Percentiles rank a stretch among this genome's conserved stretches.
Evolutionary conservation across 306 rosid species (phyloP).

Genomic region (Cucurbita ficifolia): DNA sequence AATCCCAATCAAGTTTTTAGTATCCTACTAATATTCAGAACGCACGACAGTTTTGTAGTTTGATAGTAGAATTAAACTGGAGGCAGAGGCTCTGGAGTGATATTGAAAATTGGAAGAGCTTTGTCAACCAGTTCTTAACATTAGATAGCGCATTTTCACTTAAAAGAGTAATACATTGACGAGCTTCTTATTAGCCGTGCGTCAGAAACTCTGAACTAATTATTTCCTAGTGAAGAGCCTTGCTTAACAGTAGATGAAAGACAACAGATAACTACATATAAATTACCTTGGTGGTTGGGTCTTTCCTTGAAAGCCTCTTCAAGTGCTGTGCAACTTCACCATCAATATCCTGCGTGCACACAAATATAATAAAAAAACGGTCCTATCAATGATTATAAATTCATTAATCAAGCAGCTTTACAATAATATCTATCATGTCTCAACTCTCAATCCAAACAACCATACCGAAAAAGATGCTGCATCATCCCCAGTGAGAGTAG

Average conservation of each 20-base stretch:
- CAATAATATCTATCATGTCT: background rate
- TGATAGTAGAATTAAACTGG: background rate
- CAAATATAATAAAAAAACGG: background rate
- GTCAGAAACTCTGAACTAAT: background rate
- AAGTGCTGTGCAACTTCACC: conserved; percentile 74
- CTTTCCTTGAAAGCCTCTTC: conserved; percentile 92
- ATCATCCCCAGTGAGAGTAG: conserved; percentile 45
- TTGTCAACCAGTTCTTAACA: background rate
- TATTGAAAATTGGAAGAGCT: background rate
- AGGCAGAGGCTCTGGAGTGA: background rate
- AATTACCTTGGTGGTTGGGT: conserved; percentile 78
- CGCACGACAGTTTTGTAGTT: background rate
- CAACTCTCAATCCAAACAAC: background rate
- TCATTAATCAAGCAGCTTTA: background rate
- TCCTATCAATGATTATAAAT: background rate
- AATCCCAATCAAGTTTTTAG: background rate
- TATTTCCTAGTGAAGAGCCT: background rate
- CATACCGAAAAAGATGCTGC: conserved; percentile 35
- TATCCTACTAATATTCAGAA: background rate
- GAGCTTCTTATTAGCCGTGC: background rate
- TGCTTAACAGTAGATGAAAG: background rate
- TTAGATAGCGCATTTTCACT: background rate
- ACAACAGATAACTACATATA: background rate
- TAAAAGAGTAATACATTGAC: background rate
- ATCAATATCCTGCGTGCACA: conserved; percentile 53